phyloP scores from a whole-genome alignment of 2,329 filamentous ascomycete genomes.

The Exophiala lecanii-corni region DNA sequence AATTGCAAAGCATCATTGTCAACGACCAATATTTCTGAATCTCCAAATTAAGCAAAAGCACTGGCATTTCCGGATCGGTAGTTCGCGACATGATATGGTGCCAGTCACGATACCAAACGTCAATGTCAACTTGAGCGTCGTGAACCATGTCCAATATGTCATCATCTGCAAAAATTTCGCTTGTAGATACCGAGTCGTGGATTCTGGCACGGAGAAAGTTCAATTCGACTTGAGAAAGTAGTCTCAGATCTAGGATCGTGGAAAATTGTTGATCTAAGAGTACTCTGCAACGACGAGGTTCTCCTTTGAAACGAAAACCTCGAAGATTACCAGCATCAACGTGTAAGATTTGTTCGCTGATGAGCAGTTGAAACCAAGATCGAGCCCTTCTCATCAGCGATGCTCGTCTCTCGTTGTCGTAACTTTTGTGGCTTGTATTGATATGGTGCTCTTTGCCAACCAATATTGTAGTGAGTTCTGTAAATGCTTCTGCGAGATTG shows the following conservation, averaged over 20 bases:
- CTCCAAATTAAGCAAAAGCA: slow-evolving; percentile 43
- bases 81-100: slow-evolving; percentile 29
- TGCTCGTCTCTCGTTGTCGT: slow-evolving; percentile 6
- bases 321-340: slow-evolving; percentile 44
- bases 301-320: slow-evolving; percentile 36
- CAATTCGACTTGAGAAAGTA: slow-evolving; percentile 50
- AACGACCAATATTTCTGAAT: slow-evolving; percentile 53
- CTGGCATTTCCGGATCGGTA: slow-evolving; percentile 33
- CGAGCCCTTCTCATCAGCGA: slow-evolving; percentile 41
- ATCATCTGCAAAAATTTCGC: slow-evolving; percentile 29
- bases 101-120: slow-evolving; percentile 40
- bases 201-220: slow-evolving; percentile 27
- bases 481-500: slow-evolving; percentile 42
- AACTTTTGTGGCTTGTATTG: neutral
- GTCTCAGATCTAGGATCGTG: slow-evolving; percentile 47
- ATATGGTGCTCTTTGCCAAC: slow-evolving; percentile 25
- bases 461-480: slow-evolving; percentile 34
- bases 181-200: slow-evolving; percentile 33
- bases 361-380: slow-evolving; percentile 51
- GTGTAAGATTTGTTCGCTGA: slow-evolving; percentile 49
- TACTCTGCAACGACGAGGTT: slow-evolving; percentile 41
- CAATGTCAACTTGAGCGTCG: slow-evolving; percentile 45
- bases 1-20: slow-evolving; percentile 50
- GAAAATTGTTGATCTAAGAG: slow-evolving; percentile 42
- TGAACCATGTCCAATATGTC: slow-evolving; percentile 40